Base-by-base conservation (phyloP, 768 basidiomycete genomes). In the Phaeolepiota aurea region DNA sequence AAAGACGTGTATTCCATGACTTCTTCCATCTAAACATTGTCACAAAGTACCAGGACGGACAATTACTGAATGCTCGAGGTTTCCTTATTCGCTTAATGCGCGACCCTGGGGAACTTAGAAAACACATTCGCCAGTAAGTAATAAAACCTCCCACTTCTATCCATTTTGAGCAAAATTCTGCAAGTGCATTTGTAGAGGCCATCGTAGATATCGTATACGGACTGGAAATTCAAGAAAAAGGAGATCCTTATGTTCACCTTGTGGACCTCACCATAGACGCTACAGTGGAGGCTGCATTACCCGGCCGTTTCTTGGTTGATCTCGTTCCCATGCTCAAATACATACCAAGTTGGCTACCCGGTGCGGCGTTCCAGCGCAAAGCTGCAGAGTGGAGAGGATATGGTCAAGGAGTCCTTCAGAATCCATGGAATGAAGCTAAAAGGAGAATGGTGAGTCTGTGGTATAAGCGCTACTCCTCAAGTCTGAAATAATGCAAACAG, bases 321-420 rank as follows among this genome's bases (percentile, higher is more conserved):
- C 37, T 51, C n/a, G 34, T 50, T 34, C 57, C 49, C 5, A 16
- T 48, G 16, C 41, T 69, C 34, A 59, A 53, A 14, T 54, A 66
- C 40, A 45, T 67, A 10, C 69, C 69, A 0, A 34, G 42, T 0
- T 71, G 67, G 68, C 43, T 69, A 20, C 66, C 66, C 11, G 65
- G 67, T 14, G 62, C 63, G 3, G 54, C 52, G 2, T 68, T 64
- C 53, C 50, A 62, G 41, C 47, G 47, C 33, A 50, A 46, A 37
- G 54, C 56, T 19, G 42, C 44, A 4, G 37, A 35, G 3, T 58
- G 33, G 40, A 21, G 30, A 37, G 21, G 13, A 16, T 15, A 20
- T 9, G 21, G 22, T 12, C 42, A 50, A n/a, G 44, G 51, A 13
- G 56, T 59, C 54, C 45, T 48, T 31, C 52, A 58, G 19, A 45